Percentiles rank a stretch among this genome's conserved stretches.
Conservation (phyloP, 2,329 filamentous ascomycete genomes). For the Neofusicoccum umdonicola region DNA sequence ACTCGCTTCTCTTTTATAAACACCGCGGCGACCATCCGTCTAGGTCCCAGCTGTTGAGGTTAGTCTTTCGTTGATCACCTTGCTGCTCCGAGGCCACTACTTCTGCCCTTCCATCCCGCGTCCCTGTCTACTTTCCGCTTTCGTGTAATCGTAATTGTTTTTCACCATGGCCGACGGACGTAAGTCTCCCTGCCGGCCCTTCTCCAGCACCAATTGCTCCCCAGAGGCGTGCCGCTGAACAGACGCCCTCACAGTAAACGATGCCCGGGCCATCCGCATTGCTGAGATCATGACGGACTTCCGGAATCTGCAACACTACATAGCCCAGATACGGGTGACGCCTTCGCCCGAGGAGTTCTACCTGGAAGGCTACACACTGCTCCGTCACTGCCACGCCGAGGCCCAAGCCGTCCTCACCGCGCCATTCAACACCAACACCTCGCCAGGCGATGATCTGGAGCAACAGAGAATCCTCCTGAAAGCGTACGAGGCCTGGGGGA, state of each 20-base stretch:
- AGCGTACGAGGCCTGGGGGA: constrained; percentile 41
- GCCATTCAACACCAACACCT: constrained; percentile 49
- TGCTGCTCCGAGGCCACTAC: not conserved
- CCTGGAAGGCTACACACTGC: constrained; percentile 57
- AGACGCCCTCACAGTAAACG: constrained; percentile 51
- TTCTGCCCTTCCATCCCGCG: not conserved
- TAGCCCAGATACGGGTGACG: constrained; percentile 53
- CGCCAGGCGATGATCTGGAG: constrained; percentile 49
- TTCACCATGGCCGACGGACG: constrained; percentile 56
- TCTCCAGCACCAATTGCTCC: not conserved
- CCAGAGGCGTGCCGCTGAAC: not conserved
- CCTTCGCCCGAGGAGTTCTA: constrained; percentile 56
- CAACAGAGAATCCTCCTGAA: constrained; percentile 56
- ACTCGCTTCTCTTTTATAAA: not conserved
- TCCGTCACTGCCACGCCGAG: constrained; percentile 55
- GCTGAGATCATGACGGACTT: constrained; percentile 65
- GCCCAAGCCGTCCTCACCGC: constrained; percentile 55
- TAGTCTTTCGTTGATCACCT: constrained; percentile 9
- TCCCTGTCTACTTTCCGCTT: not conserved
- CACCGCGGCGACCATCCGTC: not conserved
- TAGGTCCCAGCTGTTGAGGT: not conserved
- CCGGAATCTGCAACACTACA: constrained; percentile 59
- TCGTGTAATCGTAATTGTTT: constrained; percentile 4
- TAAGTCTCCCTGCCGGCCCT: constrained; percentile 37
- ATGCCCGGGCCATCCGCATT: constrained; percentile 61